These are phyloP conservation scores for Tylopilus sp. DNA, from an alignment of 1,284 basidiomycete genomes.

Conservation along the genomic window DNA sequence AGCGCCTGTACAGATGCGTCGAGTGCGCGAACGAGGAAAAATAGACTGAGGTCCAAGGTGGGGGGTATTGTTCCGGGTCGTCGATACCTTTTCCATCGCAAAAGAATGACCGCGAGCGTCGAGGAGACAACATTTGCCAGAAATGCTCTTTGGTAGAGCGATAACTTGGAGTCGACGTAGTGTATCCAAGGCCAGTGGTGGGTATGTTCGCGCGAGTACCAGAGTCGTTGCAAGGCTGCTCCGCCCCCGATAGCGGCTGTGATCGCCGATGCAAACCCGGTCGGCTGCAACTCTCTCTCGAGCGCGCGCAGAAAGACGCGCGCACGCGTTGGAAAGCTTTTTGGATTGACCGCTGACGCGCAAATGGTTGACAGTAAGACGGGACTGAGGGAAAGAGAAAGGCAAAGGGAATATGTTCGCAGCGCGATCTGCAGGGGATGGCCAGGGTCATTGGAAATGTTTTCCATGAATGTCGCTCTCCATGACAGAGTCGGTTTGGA, in stretches of 20 bases:
- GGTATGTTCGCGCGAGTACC: conserved; percentile 34
- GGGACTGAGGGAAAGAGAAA: conserved; percentile 64
- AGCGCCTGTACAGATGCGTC: conserved; percentile 53
- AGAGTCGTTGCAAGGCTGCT: conserved; percentile 46
- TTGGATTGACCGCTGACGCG: conserved; percentile 28
- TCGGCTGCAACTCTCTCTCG: conserved; percentile 50
- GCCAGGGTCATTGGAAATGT: conserved; percentile 13
- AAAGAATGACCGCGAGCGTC: conserved; percentile 50
- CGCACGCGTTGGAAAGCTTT: conserved; percentile 11
- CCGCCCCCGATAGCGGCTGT: conserved; percentile 63
- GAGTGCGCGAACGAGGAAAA: conserved; percentile 66
- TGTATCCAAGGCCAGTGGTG: background rate
- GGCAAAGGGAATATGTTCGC: conserved; percentile 63
- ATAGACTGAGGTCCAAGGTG: conserved; percentile 64
- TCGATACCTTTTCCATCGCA: conserved; percentile 39
- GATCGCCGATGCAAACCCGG: conserved; percentile 66
- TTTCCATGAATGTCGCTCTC: conserved; percentile 1
- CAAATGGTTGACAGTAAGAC: conserved; percentile 51
- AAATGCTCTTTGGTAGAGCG: conserved; percentile 48
- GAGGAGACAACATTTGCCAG: conserved; percentile 56
- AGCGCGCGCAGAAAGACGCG: conserved; percentile 42
- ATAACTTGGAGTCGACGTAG: conserved; percentile 4
- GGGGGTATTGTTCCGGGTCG: conserved; percentile 38
- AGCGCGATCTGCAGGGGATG: conserved; percentile 59
- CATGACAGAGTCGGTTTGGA: conserved; percentile 7